These are phyloP conservation scores for Dactylellina leptospora DNA, from an alignment of 2,329 filamentous ascomycete species.

Conservation along the genomic window DNA sequence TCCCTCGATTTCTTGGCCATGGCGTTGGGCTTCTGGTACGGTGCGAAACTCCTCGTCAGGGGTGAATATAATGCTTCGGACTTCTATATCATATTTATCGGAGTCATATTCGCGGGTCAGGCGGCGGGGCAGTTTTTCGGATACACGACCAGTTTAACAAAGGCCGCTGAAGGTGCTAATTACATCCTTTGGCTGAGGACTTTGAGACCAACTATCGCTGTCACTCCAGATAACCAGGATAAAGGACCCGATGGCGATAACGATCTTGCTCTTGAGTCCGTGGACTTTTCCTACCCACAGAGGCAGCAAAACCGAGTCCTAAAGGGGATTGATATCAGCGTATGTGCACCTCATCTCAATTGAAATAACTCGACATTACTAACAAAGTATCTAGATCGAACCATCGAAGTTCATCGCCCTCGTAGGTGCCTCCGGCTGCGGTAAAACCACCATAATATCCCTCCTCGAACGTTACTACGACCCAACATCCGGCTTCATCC, in stretches of 20 bases:
- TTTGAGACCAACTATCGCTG: constrained; percentile 56
- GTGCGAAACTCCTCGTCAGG: constrained; percentile 66
- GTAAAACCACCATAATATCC: constrained; percentile 58
- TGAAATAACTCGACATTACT: too few species aligned
- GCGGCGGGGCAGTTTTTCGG: constrained; percentile 49
- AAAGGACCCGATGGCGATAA: constrained; percentile 56
- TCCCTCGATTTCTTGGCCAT: constrained; percentile 70
- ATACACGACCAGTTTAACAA: constrained; percentile 41
- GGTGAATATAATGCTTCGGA: constrained; percentile 68
- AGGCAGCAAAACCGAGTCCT: constrained; percentile 62
- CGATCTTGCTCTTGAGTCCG: constrained; percentile 59
- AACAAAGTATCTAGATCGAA: constrained; percentile 58
- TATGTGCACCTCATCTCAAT: too few species aligned
- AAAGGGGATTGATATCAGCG: constrained; percentile 62
- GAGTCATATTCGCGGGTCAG: constrained; percentile 43
- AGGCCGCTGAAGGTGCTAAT: constrained; percentile 52
- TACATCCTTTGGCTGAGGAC: constrained; percentile 59
- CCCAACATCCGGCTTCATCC: constrained; percentile 65
- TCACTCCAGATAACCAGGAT: constrained; percentile 55
- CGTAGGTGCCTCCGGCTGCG: constrained; percentile 68
- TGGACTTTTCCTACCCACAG: constrained; percentile 62
- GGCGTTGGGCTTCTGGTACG: constrained; percentile 72
- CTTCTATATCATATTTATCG: constrained; percentile 66
- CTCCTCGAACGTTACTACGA: constrained; percentile 72
- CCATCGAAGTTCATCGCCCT: constrained; percentile 66